Base-by-base conservation (phyloP, 78 protist species). In the slime mould (Dictyostelium discoideum) region DNA sequence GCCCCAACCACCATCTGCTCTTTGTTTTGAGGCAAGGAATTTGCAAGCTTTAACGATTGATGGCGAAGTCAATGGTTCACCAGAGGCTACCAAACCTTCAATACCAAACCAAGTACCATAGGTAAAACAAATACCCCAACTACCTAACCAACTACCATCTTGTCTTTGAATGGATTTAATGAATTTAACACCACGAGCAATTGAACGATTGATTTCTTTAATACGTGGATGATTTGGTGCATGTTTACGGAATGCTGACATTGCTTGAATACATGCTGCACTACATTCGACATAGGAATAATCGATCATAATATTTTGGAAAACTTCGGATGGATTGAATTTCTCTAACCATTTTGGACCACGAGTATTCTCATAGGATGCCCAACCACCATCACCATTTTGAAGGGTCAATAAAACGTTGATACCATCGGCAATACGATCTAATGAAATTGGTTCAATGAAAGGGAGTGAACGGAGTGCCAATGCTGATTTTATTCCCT, bases 51-150 rank as follows among this genome's bases (percentile, higher is more conserved):
- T 54, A 9, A 67, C 46, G 6, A 97, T 24, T 20, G 22, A 6
- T 24, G 92, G 93, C 18, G 87, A 73, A n/a, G 18, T 44, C 11
- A 85, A 40, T 65, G 92, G 87, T 69, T 95, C 85, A 18, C 98
- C 98, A 11, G 96, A 86, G 2, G 96, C 96, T 14, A 85, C 92
- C 13, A 96, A 86, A 26, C 95, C 98, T 72, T 94, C 97, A 40
- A 98, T 57, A 22, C 97, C 99, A 79, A 98, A 98, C 98, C 98
- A 97, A 2, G 98, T 78, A 32, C 98, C 99, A 84, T 98, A 98
- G 42, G 99, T 98, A 97, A 98, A 98, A 92, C 99, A 98, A 76
- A 98, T 87, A 50, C 96, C 98, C 97, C 98, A 96, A 26, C 67
- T 37, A 32, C 97, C 98, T 8, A 94, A 46, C 98, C 98, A 98